Conservation (phyloP, 768 basidiomycete genomes). For the Mycena belliarum region DNA sequence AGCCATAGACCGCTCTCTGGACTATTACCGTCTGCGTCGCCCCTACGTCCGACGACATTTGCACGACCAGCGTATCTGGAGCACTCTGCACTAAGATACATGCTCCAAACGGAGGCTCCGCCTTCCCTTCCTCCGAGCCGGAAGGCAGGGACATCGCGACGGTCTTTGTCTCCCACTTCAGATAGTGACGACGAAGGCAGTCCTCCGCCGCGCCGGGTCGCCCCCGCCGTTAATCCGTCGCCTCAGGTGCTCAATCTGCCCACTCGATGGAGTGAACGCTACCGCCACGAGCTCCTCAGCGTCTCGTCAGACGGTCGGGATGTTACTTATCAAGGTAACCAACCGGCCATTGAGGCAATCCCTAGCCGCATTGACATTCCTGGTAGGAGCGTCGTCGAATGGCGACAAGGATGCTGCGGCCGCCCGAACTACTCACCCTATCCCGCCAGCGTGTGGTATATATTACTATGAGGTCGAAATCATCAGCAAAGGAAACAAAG, state of each 20-base stretch:
- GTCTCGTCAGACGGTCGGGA: constrained; percentile 75
- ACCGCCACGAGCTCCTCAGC: constrained; percentile 56
- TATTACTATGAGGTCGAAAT: constrained; percentile 95
- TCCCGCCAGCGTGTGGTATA: constrained; percentile 86
- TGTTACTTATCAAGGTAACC: constrained; percentile 65
- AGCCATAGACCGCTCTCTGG: constrained; percentile 31
- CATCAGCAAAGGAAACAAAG: constrained; percentile 75
- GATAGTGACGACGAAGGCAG: constrained; percentile 74
- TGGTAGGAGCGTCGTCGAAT: constrained; percentile 49
- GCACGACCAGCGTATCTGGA: constrained; percentile 75
- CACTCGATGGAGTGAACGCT: constrained; percentile 77
- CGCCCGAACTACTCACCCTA: constrained; percentile 72
- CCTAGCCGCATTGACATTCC: constrained; percentile 1
- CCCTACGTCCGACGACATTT: constrained; percentile 44
- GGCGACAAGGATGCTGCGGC: constrained; percentile 85
- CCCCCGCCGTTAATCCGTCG: constrained; percentile 35
- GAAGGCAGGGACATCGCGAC: constrained; percentile 32
- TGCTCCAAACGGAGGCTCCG: constrained; percentile 59
- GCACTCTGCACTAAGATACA: constrained; percentile 69
- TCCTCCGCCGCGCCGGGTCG: constrained; percentile 48
- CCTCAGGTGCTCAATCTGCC: constrained; percentile 59
- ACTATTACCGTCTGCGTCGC: constrained; percentile 32
- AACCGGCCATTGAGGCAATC: constrained; percentile 11
- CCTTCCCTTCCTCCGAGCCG: constrained; percentile 39
- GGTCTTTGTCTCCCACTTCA: constrained; percentile 41